phyloP scores from a whole-genome alignment of 2,329 filamentous ascomycete genomes.

The Herpotrichia juniperi region DNA sequence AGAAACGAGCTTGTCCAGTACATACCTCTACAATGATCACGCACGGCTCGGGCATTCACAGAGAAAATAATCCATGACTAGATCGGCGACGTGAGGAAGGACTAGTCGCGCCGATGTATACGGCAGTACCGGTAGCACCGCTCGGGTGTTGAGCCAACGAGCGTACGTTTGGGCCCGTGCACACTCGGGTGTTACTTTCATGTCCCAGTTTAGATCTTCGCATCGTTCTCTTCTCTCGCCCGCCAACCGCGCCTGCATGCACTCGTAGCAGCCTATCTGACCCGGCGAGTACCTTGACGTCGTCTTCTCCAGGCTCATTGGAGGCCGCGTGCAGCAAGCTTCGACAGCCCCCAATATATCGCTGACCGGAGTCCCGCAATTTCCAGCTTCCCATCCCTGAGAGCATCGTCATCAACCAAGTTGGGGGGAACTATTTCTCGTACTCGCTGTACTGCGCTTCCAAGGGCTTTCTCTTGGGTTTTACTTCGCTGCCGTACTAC shows the following conservation, averaged over 20 bases:
- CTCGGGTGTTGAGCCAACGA: constrained; percentile 20
- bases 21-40: background rate
- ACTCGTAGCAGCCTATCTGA: constrained; percentile 5
- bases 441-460: constrained; percentile 7
- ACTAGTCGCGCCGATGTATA: too few species aligned
- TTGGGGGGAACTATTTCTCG: constrained; percentile 3
- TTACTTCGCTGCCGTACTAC: background rate
- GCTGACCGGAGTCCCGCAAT: constrained; percentile 4
- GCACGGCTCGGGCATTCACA: background rate
- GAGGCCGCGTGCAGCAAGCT: constrained; percentile 7
- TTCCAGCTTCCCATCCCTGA: background rate
- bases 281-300: constrained; percentile 10
- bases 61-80: background rate
- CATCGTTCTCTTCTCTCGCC: constrained; percentile 13
- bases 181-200: background rate
- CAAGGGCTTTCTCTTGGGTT: constrained; percentile 8
- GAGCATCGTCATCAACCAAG: background rate
- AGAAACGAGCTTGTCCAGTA: background rate
- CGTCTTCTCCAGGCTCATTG: constrained; percentile 4
- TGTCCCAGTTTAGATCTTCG: constrained; percentile 15
- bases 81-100: background rate
- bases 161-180: background rate
- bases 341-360: constrained; percentile 12
- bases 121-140: constrained; percentile 14
- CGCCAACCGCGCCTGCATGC: constrained; percentile 6